Percentiles rank a stretch among this genome's conserved stretches.
These are phyloP conservation scores for Podaxis rugospora DNA, from an alignment of 768 basidiomycete genomes.

Conservation along the genomic window DNA sequence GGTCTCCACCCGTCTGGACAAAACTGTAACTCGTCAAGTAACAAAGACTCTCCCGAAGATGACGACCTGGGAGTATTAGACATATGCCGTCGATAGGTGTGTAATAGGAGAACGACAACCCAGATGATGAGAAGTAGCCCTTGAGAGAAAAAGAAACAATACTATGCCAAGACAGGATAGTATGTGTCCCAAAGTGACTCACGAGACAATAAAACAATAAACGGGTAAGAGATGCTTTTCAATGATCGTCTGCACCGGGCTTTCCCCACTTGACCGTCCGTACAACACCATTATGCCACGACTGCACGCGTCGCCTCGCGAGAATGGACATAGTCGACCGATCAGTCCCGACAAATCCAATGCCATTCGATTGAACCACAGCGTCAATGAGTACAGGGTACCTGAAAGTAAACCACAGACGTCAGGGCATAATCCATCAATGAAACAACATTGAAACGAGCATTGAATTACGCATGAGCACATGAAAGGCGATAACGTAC, in stretches of 20 bases:
- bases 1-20: no score
- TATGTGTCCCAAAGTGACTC: background rate
- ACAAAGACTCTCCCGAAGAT: no score
- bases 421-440: background rate
- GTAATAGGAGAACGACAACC: background rate
- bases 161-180: background rate
- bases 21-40: no score
- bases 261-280: conserved; percentile 57
- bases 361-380: conserved; percentile 60
- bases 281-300: conserved; percentile 57
- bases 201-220: background rate
- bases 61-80: no score
- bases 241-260: conserved; percentile 52
- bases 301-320: conserved; percentile 59
- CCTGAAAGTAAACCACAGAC: conserved; percentile 31
- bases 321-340: conserved; percentile 68
- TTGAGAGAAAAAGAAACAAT: background rate
- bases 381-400: conserved; percentile 74
- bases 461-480: background rate
- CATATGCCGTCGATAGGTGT: no score
- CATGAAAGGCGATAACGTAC: conserved; percentile 25
- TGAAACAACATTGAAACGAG: no score
- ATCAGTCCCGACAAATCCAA: conserved; percentile 71
- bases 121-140: background rate
- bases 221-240: conserved; percentile 5